These are phyloP conservation scores for Lomentospora prolificans DNA, from an alignment of 2,329 filamentous ascomycete species.

Conservation along the genomic window DNA sequence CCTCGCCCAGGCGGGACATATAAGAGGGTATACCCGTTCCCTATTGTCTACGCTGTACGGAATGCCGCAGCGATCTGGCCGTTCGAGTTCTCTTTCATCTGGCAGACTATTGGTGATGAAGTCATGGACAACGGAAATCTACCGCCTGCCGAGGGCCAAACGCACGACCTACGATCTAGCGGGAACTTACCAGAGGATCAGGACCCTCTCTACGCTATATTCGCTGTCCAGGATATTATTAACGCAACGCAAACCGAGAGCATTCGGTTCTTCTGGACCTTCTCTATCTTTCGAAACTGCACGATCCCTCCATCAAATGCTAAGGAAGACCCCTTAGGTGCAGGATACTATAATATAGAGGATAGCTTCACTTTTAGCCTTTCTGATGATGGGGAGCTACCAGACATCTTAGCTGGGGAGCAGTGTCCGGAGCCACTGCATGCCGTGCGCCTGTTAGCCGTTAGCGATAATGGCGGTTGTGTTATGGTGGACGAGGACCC, in stretches of 20 bases:
- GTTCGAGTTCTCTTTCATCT: neutral
- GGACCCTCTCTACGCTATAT: conserved; percentile 1
- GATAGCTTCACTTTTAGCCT: neutral
- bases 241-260: neutral
- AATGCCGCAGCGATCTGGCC: no score
- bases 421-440: neutral
- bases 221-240: neutral
- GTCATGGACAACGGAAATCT: neutral
- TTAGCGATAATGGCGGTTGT: neutral
- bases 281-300: neutral
- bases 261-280: neutral
- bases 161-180: neutral
- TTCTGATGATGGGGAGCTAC: neutral
- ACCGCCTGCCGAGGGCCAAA: neutral
- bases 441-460: neutral
- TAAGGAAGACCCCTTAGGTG: neutral
- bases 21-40: no score
- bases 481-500: neutral
- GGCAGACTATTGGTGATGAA: neutral
- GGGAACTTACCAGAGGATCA: neutral
- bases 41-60: no score
- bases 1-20: no score
- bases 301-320: neutral
- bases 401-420: neutral
- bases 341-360: neutral